Conservation (phyloP, 495 filamentous ascomycete species). For the Penicillium longicatenatum region DNA sequence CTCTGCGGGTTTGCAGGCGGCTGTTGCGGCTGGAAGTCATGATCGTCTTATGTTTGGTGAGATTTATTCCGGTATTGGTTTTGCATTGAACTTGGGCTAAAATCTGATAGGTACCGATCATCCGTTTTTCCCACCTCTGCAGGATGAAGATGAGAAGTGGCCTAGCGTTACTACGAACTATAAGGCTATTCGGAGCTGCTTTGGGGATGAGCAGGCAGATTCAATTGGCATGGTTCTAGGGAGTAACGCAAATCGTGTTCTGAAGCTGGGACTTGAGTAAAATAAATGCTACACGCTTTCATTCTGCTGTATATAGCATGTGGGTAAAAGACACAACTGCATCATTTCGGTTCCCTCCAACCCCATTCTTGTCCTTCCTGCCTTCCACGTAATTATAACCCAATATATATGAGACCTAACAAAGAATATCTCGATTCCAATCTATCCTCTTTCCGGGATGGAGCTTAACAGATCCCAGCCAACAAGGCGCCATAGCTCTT, state of each 20-base stretch:
- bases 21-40: slow-evolving; percentile 51
- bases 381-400: background rate
- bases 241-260: slow-evolving; percentile 66
- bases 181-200: slow-evolving; percentile 63
- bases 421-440: background rate
- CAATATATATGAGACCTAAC: background rate
- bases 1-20: slow-evolving; percentile 71
- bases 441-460: background rate
- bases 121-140: slow-evolving; percentile 89
- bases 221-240: slow-evolving; percentile 58
- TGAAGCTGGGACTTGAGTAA: slow-evolving; percentile 47
- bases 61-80: slow-evolving; percentile 1
- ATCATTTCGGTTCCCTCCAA: background rate
- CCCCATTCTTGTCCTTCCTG: background rate
- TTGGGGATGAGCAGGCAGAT: slow-evolving; percentile 53
- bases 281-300: background rate
- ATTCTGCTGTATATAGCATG: background rate
- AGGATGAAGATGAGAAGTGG: slow-evolving; percentile 66
- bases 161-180: slow-evolving; percentile 80
- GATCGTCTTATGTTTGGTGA: slow-evolving; percentile 78
- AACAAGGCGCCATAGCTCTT: slow-evolving; percentile 50
- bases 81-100: slow-evolving; percentile 12
- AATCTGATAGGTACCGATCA: slow-evolving; percentile 71
- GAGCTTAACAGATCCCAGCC: slow-evolving; percentile 47
- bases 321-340: background rate